These are phyloP conservation scores for Lactarius vividus DNA, from an alignment of 768 basidiomycete species.

Conservation along the genomic window DNA sequence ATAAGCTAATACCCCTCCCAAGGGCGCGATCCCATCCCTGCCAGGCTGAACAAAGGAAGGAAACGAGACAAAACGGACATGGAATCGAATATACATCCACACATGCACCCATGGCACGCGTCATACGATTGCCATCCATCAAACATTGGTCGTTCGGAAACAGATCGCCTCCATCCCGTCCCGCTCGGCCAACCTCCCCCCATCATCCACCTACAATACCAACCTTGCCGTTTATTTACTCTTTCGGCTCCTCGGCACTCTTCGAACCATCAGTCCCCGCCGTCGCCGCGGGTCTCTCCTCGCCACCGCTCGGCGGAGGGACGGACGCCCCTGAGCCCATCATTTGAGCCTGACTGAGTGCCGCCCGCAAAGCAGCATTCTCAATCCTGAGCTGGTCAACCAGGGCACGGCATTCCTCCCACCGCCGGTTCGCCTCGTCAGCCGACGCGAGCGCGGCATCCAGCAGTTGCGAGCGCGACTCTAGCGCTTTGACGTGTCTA, in stretches of 20 bases:
- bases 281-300: slow-evolving; percentile 13
- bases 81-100: slow-evolving; percentile 10
- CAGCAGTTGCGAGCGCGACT: slow-evolving; percentile 79
- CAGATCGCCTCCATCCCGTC: slow-evolving; percentile 14
- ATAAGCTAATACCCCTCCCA: slow-evolving; percentile 12
- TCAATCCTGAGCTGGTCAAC: slow-evolving; percentile 87
- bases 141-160: slow-evolving; percentile 21
- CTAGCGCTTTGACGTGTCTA: slow-evolving; percentile 85
- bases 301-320: slow-evolving; percentile 1
- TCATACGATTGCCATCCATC: slow-evolving; percentile 14
- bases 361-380: slow-evolving; percentile 73
- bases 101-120: not conserved
- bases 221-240: slow-evolving; percentile 4
- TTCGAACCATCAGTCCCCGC: slow-evolving; percentile 1
- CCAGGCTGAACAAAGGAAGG: slow-evolving; percentile 4
- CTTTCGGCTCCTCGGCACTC: slow-evolving; percentile 23
- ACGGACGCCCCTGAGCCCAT: slow-evolving; percentile 15
- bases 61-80: slow-evolving; percentile 1
- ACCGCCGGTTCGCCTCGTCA: slow-evolving; percentile 84
- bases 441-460: slow-evolving; percentile 84
- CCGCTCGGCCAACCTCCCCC: not conserved
- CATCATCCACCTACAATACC: too few species aligned
- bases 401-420: slow-evolving; percentile 87
- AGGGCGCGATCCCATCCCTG: not conserved
- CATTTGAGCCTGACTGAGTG: slow-evolving; percentile 49